Evolutionary conservation across 108 stramenopile species (phyloP).

Genomic region (Poteriospumella lacustris): DNA sequence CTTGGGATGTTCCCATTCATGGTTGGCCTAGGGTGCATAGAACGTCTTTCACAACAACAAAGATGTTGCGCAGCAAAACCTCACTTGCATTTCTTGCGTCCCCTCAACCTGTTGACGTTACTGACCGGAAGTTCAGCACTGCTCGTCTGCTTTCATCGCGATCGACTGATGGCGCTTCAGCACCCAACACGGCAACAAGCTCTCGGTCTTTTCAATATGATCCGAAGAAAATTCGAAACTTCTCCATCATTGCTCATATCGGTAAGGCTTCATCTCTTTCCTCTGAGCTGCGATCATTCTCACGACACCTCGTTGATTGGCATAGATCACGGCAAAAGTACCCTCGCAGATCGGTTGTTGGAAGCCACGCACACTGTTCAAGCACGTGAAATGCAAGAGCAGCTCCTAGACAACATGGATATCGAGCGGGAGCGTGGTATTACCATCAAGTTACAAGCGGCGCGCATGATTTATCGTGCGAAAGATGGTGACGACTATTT

Average conservation of each 20-base stretch:
- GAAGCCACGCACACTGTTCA: slow-evolving; percentile 63
- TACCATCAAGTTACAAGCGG: slow-evolving; percentile 96
- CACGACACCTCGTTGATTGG: not conserved
- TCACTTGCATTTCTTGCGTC: too few relatives aligned
- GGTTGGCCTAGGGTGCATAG: too few relatives aligned
- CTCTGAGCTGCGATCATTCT: not conserved
- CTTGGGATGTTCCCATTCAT: too few relatives aligned
- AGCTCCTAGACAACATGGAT: slow-evolving; percentile 93
- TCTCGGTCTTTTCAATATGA: too few relatives aligned
- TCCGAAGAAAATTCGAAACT: slow-evolving; percentile 72
- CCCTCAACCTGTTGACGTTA: too few relatives aligned
- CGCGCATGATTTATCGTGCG: slow-evolving; percentile 78
- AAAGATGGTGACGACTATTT: slow-evolving; percentile 79
- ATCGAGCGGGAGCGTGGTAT: slow-evolving; percentile 96
- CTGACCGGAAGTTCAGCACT: too few relatives aligned
- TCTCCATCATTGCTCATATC: slow-evolving; percentile 89
- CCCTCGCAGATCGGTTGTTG: slow-evolving; percentile 77
- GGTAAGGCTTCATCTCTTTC: not conserved
- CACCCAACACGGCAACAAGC: too few relatives aligned
- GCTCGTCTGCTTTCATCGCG: too few relatives aligned
- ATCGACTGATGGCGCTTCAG: too few relatives aligned
- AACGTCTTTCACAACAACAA: too few relatives aligned
- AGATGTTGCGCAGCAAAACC: too few relatives aligned
- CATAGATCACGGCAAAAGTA: slow-evolving; percentile 90
- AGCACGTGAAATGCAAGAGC: slow-evolving; percentile 78